Evolutionary conservation across 129 eudicot genomes (phyloP).

Genomic region (Flaveria sonorensis): DNA sequence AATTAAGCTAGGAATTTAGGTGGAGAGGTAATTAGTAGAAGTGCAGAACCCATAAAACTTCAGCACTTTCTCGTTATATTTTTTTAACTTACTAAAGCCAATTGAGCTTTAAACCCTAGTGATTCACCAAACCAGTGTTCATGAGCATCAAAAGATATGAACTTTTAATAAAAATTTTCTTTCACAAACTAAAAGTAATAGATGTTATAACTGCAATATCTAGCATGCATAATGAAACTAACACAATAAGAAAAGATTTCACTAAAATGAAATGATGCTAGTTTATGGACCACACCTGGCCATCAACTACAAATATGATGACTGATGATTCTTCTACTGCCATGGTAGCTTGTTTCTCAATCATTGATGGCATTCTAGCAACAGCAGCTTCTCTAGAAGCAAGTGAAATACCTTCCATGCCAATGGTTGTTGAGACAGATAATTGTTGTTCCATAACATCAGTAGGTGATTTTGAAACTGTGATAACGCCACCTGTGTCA

Average conservation of each 20-base stretch:
- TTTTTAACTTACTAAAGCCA: not conserved
- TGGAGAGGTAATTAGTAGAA: slow-evolving; percentile 8
- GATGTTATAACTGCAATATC: slow-evolving; percentile 10
- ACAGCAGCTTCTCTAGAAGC: slow-evolving; percentile 97
- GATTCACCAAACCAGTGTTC: not conserved
- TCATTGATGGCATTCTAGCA: slow-evolving; percentile 98
- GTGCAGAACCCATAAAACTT: not conserved
- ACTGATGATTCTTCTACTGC: slow-evolving; percentile 94
- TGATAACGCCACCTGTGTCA: slow-evolving; percentile 92
- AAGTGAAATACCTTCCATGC: slow-evolving; percentile 98
- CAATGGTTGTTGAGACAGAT: slow-evolving; percentile 86
- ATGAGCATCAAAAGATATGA: not conserved
- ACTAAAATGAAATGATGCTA: slow-evolving; percentile 1
- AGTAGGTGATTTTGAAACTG: slow-evolving; percentile 65
- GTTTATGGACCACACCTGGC: slow-evolving; percentile 67
- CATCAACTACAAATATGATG: slow-evolving; percentile 92
- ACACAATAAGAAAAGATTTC: not conserved
- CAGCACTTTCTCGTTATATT: slow-evolving; percentile 7
- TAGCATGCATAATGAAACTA: slow-evolving; percentile 18
- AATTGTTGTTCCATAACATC: slow-evolving; percentile 86
- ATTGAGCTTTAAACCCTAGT: not conserved
- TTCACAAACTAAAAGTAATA: not conserved
- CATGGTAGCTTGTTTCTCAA: slow-evolving; percentile 84
- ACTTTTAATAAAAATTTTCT: not conserved
- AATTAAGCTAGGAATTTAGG: not conserved